Base-by-base conservation (phyloP, 192 early-diverging fungal species). In the Entomortierella parvispora region DNA sequence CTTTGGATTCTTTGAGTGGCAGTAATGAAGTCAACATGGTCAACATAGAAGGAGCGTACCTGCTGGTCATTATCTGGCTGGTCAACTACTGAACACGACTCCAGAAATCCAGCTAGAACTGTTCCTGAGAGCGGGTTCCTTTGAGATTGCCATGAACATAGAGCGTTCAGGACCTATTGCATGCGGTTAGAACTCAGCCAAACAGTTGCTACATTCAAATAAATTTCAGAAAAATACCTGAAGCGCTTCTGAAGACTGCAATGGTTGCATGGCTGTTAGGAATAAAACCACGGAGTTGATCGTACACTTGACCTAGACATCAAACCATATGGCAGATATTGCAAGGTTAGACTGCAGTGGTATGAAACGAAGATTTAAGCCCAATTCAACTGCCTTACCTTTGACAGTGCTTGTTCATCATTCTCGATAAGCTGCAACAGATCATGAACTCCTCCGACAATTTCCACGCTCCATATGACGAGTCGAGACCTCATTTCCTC, bases 381-480 rank as follows among this genome's bases (percentile, higher is more conserved):
- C 33, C 20, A 3, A 33, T 1, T 22, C 12, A 3, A 40, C n/a
- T 3, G 17, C 2, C 22, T 4, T 51, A 72, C 62, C 62, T 65
- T 72, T 0, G 28, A 14, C 43, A 70, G 59, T 0, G 62, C 53
- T 9, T 9, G 26, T 25, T 59, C 33, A 29, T 72, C 52, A 20
- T 53, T 49, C 34, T 60, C n/a, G 7, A 65, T 40, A 2, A 43
- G 23, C 17, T 17, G 3, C 8, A 72, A 51, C 18, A 72, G 42
- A 10, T 65, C 70, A 20, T 65, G 47, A 9, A 44, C 56, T 15
- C 56, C 70, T 12, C 55, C 57, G 3, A 65, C 26, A n/a, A 72
- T 72, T 44, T 59, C 62, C 26, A 54, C 37, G 25, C 70, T 65
- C 70, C 70, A 72, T 0, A 42, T 22, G 17, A 72, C 28, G 20